phyloP scores from a whole-genome alignment of 1,284 basidiomycete genomes.

The Leccinum colubrinum region DNA sequence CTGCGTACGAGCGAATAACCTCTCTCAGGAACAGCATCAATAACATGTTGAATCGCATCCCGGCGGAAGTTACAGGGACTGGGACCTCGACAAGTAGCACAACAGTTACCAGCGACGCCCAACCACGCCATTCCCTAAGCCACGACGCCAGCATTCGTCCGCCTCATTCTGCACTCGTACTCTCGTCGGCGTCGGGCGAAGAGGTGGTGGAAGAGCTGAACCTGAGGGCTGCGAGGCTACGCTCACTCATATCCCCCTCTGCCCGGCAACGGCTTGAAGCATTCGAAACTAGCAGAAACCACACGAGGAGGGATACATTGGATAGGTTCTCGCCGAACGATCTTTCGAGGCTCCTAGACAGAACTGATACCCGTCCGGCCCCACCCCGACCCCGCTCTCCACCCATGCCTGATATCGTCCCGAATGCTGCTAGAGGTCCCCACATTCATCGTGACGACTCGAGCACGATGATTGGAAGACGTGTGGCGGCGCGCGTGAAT shows the following conservation, averaged over 20 bases:
- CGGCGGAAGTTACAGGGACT: constrained; percentile 18
- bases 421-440: constrained; percentile 15
- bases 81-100: constrained; percentile 2
- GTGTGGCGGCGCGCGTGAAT: constrained; percentile 47
- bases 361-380: constrained; percentile 13
- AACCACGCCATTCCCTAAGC: constrained; percentile 12
- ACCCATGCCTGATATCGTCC: constrained; percentile 31
- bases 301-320: constrained; percentile 16
- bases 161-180: constrained; percentile 34
- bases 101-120: constrained; percentile 3
- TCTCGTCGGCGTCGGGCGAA: constrained; percentile 22
- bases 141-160: constrained; percentile 30
- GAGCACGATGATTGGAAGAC: constrained; percentile 46
- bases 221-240: constrained; percentile 25
- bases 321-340: background rate
- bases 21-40: constrained; percentile 46
- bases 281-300: constrained; percentile 23
- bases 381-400: constrained; percentile 27
- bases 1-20: constrained; percentile 49
- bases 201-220: constrained; percentile 28
- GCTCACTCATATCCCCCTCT: constrained; percentile 28
- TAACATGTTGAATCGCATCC: constrained; percentile 37
- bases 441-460: constrained; percentile 36
- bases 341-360: background rate
- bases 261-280: constrained; percentile 33